phyloP scores from a whole-genome alignment of 768 basidiomycete species.

The Boletellus emodensis region DNA sequence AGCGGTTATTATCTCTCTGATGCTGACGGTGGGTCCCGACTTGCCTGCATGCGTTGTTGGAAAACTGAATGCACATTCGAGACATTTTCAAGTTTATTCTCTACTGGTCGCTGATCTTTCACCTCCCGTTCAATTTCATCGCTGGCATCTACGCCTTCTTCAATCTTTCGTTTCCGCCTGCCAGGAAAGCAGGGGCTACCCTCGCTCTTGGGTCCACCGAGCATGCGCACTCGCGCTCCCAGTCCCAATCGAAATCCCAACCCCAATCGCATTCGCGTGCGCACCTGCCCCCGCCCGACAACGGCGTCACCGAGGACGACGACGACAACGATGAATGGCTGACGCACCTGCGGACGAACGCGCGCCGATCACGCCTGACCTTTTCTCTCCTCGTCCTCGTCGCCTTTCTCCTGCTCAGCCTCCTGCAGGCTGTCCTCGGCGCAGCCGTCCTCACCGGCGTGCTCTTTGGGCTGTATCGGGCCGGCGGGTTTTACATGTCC shows the following conservation, averaged over 20 bases:
- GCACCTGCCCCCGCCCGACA: not conserved
- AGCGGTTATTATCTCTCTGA: slow-evolving; percentile 35
- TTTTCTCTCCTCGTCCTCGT: slow-evolving; percentile 41
- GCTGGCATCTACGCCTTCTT: slow-evolving; percentile 41
- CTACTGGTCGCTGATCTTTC: slow-evolving; percentile 46
- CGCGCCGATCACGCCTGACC: slow-evolving; percentile 34
- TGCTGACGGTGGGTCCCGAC: too few relatives aligned
- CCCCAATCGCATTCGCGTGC: not conserved
- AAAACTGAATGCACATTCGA: slow-evolving; percentile 9
- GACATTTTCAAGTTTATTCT: slow-evolving; percentile 45
- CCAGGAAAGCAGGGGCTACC: slow-evolving; percentile 7
- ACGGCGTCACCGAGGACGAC: too few relatives aligned
- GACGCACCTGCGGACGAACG: slow-evolving; percentile 27
- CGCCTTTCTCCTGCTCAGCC: slow-evolving; percentile 31
- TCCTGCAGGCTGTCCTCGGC: slow-evolving; percentile 37
- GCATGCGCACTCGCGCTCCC: not conserved
- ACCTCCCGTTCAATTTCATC: slow-evolving; percentile 38
- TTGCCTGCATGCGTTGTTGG: too few relatives aligned
- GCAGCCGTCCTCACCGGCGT: slow-evolving; percentile 38
- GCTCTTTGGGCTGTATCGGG: slow-evolving; percentile 36
- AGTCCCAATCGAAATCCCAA: not conserved
- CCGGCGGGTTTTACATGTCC: slow-evolving; percentile 37
- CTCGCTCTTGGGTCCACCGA: slow-evolving; percentile 2
- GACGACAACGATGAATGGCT: slow-evolving; percentile 4
- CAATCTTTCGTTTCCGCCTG: slow-evolving; percentile 39